phyloP scores from a whole-genome alignment of 768 basidiomycete genomes.

The Panaeolus cyanescens region DNA sequence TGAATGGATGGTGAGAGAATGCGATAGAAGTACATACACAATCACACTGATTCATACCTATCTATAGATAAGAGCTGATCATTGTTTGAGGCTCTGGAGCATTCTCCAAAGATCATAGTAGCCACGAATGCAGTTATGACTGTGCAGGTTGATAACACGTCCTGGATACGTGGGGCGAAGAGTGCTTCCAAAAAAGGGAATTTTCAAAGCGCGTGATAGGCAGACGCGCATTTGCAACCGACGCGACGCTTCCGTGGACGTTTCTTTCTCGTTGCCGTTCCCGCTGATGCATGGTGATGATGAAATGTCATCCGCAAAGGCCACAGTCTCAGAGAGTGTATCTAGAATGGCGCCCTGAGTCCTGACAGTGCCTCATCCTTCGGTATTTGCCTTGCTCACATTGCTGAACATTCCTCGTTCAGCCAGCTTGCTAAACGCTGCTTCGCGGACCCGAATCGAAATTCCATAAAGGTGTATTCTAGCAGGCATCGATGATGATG shows the following conservation, averaged over 20 bases:
- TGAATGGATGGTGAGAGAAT: not conserved
- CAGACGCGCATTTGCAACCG: not conserved
- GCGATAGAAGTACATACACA: not conserved
- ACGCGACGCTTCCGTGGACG: not conserved
- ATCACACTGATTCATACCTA: not conserved
- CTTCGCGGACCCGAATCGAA: not conserved
- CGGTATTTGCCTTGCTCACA: not conserved
- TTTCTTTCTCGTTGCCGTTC: not conserved
- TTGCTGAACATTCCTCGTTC: not conserved
- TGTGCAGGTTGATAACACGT: not conserved
- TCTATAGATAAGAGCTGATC: not conserved
- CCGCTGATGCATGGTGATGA: not conserved
- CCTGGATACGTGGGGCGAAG: not conserved
- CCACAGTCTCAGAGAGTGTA: not conserved
- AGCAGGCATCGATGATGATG: not conserved
- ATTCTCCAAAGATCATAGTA: not conserved
- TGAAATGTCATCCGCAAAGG: too few species aligned
- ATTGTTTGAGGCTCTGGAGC: not conserved
- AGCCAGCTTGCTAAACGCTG: not conserved
- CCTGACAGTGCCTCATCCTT: not conserved
- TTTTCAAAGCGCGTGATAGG: not conserved
- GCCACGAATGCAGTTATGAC: not conserved
- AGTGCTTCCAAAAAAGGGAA: not conserved
- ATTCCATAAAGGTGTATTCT: too few species aligned
- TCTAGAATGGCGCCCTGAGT: not conserved